phyloP scores from a whole-genome alignment of 345 rosid species.

The Lenwebbia sp. region DNA sequence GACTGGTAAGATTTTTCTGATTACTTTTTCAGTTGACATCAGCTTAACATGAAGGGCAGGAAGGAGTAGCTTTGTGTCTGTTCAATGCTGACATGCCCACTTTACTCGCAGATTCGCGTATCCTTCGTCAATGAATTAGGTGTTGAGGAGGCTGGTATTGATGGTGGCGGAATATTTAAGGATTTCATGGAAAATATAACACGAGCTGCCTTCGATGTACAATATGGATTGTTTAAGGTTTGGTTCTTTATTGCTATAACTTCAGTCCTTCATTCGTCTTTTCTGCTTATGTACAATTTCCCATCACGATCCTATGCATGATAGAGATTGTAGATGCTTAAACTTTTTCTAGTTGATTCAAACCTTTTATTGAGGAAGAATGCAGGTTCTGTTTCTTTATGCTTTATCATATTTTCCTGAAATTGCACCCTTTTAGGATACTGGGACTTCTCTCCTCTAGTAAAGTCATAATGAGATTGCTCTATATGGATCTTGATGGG shows the following conservation, averaged over 20 bases:
- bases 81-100: background rate
- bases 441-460: background rate
- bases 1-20: slow-evolving; percentile 42
- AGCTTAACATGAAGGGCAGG: background rate
- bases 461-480: background rate
- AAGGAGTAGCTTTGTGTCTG: background rate
- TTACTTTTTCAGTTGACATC: background rate
- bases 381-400: background rate
- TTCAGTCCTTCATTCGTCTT: background rate
- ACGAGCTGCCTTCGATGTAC: slow-evolving; percentile 95
- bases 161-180: slow-evolving; percentile 99
- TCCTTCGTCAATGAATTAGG: slow-evolving; percentile 94
- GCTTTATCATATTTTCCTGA: background rate
- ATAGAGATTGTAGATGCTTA: background rate
- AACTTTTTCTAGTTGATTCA: background rate
- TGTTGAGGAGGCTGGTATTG: slow-evolving; percentile 99
- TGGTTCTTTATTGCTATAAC: slow-evolving; percentile 2
- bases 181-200: slow-evolving; percentile 99
- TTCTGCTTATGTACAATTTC: background rate
- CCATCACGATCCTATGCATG: background rate
- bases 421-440: background rate
- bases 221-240: slow-evolving; percentile 94
- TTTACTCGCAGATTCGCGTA: slow-evolving; percentile 73
- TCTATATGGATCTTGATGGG: background rate
- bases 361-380: background rate